Conservation (phyloP, 345 rosid species). For the Arabidopsis thaliana region TAIR10.1 NC_003076.8:3770501-3771000, state of each 20-base stretch:
- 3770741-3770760: constrained; percentile 79
- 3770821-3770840: constrained; percentile 84
- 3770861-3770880: constrained; percentile 90
- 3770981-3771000: constrained; percentile 54
- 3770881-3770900: constrained; percentile 80
- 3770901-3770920: constrained; percentile 87
- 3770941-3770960: constrained; percentile 97
- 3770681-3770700: constrained; percentile 70
- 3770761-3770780: constrained; percentile 70
- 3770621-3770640: constrained; percentile 88
- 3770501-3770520: constrained; percentile 99
- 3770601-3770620: constrained; percentile 94
- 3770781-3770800: constrained; percentile 74
- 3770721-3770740: constrained; percentile 68
- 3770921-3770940: constrained; percentile 96
- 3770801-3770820: constrained; percentile 75
- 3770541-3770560: constrained; percentile 83
- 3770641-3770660: constrained; percentile 80
- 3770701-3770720: constrained; percentile 71
- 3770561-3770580: constrained; percentile 99
- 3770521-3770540: constrained; percentile 74
- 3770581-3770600: constrained; percentile 83
- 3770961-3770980: constrained; percentile 84
- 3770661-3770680: constrained; percentile 67
- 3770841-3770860: constrained; percentile 81